These are phyloP conservation scores for Plasmopara halstedii DNA, from an alignment of 352 stramenopile genomes.

Conservation along the genomic window DNA sequence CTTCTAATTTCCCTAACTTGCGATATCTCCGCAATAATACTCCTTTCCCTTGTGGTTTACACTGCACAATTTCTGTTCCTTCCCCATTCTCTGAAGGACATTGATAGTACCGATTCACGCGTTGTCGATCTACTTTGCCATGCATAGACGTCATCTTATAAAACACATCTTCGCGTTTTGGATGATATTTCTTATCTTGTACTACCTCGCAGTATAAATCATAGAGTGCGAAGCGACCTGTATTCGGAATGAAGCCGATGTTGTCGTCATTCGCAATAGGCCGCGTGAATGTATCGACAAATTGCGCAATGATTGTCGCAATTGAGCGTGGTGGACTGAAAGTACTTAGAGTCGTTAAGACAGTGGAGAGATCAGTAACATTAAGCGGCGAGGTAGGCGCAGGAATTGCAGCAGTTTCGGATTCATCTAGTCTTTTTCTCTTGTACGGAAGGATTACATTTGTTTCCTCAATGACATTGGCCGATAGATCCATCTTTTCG, in stretches of 20 bases:
- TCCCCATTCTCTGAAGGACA: constrained; percentile 7
- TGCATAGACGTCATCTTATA: constrained; percentile 61
- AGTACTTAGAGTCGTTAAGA: not conserved
- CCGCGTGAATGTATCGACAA: constrained; percentile 42
- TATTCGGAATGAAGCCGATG: constrained; percentile 49
- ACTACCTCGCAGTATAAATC: constrained; percentile 36
- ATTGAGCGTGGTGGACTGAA: constrained; percentile 9
- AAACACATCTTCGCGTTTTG: constrained; percentile 40
- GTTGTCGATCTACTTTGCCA: constrained; percentile 48
- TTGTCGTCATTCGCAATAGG: constrained; percentile 52
- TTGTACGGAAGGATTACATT: too few relatives aligned
- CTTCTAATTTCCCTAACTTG: constrained; percentile 6
- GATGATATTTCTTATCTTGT: constrained; percentile 24
- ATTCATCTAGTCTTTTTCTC: constrained; percentile 11
- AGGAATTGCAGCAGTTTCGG: not conserved
- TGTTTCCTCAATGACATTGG: constrained; percentile 1
- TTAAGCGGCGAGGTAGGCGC: not conserved
- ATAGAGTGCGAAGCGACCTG: constrained; percentile 37
- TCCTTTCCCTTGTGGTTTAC: constrained; percentile 47
- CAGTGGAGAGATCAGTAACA: not conserved
- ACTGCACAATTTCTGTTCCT: constrained; percentile 21
- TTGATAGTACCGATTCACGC: constrained; percentile 41
- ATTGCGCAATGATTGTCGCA: constrained; percentile 31
- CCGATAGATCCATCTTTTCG: not conserved
- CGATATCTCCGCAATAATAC: constrained; percentile 37